Conservation (phyloP, 2,329 filamentous ascomycete species). For the Cadophora gregata region DNA sequence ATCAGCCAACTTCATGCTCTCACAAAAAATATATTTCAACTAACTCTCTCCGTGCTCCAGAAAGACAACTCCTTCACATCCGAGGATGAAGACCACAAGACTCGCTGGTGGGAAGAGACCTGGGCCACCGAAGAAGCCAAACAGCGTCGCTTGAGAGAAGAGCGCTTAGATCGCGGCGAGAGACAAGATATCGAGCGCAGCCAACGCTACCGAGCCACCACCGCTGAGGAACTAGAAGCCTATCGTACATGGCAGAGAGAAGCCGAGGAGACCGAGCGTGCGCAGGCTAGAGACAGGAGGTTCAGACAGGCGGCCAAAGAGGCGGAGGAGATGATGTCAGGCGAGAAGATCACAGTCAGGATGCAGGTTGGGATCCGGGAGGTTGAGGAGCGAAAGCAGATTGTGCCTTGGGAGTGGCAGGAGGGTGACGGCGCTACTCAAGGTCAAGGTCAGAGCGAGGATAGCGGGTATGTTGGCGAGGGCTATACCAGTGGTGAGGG, state of each 20-base stretch:
- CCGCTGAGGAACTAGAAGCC: not conserved
- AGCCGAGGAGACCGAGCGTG: not conserved
- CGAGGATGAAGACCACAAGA: not conserved
- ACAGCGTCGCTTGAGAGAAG: not conserved
- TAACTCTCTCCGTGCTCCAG: not conserved
- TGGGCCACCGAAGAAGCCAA: slow-evolving; percentile 1
- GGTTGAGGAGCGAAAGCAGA: not conserved
- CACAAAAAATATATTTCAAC: too few species aligned
- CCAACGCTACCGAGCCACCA: slow-evolving; percentile 1
- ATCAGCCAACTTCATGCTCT: too few species aligned
- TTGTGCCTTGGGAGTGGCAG: slow-evolving; percentile 4
- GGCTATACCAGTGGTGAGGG: not conserved
- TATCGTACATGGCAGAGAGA: not conserved
- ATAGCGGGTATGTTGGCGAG: not conserved
- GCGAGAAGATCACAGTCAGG: not conserved
- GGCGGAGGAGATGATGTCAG: not conserved
- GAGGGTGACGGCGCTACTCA: not conserved
- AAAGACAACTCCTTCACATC: slow-evolving; percentile 11
- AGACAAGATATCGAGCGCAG: not conserved
- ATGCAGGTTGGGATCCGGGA: not conserved
- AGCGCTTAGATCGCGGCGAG: not conserved
- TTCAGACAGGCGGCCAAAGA: not conserved
- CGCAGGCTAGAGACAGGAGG: not conserved
- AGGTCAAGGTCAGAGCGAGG: not conserved
- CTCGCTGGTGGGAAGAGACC: slow-evolving; percentile 3